Evolutionary conservation across 2,329 filamentous ascomycete genomes (phyloP).

Genomic region (Thielaviopsis cerberus): DNA sequence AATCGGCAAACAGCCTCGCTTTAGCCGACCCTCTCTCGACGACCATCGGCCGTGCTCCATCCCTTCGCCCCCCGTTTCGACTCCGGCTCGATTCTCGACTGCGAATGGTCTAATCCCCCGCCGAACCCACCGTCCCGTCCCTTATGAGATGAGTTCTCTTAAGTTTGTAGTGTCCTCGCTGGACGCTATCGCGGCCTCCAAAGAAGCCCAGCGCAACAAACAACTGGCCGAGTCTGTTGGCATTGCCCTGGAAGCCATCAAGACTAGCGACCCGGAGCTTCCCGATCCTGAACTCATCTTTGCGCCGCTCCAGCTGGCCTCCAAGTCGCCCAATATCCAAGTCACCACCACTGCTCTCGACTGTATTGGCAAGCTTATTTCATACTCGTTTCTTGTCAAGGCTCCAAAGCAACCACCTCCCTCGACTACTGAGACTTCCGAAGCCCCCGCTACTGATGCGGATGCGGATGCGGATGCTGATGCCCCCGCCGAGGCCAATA

Average conservation of each 20-base stretch:
- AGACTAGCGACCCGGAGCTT: slow-evolving; percentile 59
- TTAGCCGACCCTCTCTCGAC: neutral
- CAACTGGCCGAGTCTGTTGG: slow-evolving; percentile 66
- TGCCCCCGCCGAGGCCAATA: neutral
- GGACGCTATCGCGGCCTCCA: slow-evolving; percentile 78
- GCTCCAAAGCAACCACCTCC: neutral
- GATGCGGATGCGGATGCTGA: neutral
- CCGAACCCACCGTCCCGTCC: neutral
- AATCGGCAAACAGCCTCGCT: neutral
- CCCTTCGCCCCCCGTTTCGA: neutral
- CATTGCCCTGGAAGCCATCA: slow-evolving; percentile 68
- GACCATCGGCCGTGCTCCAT: neutral
- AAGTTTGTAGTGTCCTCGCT: slow-evolving; percentile 90
- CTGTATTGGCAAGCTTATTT: slow-evolving; percentile 97
- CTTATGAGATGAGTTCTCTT: slow-evolving; percentile 55
- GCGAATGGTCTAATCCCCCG: slow-evolving; percentile 1
- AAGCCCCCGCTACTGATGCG: neutral
- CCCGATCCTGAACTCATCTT: slow-evolving; percentile 88
- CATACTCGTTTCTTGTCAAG: slow-evolving; percentile 82
- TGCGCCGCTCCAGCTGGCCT: slow-evolving; percentile 73
- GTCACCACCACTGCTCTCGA: slow-evolving; percentile 82
- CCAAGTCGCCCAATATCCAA: slow-evolving; percentile 66
- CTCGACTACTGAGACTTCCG: slow-evolving; percentile 20
- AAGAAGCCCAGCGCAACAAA: slow-evolving; percentile 76
- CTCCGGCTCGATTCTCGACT: neutral